Percentiles rank a stretch among this genome's conserved stretches.
These are phyloP conservation scores for Aureobasidium sp. DNA, from an alignment of 2,329 filamentous ascomycete species.

Conservation along the genomic window DNA sequence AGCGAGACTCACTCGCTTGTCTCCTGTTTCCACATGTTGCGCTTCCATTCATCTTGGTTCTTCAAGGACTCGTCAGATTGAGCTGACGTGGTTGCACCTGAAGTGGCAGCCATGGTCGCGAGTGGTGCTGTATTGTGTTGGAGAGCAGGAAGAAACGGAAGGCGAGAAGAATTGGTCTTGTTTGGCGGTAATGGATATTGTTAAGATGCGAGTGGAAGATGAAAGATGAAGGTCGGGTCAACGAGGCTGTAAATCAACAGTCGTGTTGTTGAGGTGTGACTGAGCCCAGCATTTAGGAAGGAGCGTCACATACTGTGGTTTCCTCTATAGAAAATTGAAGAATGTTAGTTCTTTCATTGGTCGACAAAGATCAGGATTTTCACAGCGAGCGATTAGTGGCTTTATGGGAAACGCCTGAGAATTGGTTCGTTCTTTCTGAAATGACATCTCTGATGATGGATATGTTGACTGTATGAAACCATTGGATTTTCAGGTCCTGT, in stretches of 20 bases:
- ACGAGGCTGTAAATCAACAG: too few relatives aligned
- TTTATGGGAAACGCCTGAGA: too few relatives aligned
- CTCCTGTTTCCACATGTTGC: neutral
- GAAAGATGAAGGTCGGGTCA: too few relatives aligned
- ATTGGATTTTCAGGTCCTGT: neutral
- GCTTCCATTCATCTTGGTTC: neutral
- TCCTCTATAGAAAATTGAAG: too few relatives aligned
- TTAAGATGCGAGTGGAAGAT: too few relatives aligned
- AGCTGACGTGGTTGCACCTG: neutral
- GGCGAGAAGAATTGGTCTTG: neutral
- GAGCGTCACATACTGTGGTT: too few relatives aligned
- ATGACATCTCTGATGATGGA: neutral
- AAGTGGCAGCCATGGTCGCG: neutral
- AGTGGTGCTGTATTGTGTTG: neutral
- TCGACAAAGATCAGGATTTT: too few relatives aligned
- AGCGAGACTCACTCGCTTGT: neutral
- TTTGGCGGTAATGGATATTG: too few relatives aligned
- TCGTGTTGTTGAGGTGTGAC: too few relatives aligned
- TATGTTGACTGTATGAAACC: neutral
- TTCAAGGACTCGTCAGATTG: neutral
- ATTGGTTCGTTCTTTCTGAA: neutral
- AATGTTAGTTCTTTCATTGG: neutral
- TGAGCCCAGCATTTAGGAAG: too few relatives aligned
- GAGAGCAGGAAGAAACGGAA: neutral
- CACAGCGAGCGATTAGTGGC: too few relatives aligned